Evolutionary conservation across 1,284 basidiomycete genomes (phyloP), one percentile per base, ranked within the genome.

Genomic region (Neolentinus lepideus): DNA sequence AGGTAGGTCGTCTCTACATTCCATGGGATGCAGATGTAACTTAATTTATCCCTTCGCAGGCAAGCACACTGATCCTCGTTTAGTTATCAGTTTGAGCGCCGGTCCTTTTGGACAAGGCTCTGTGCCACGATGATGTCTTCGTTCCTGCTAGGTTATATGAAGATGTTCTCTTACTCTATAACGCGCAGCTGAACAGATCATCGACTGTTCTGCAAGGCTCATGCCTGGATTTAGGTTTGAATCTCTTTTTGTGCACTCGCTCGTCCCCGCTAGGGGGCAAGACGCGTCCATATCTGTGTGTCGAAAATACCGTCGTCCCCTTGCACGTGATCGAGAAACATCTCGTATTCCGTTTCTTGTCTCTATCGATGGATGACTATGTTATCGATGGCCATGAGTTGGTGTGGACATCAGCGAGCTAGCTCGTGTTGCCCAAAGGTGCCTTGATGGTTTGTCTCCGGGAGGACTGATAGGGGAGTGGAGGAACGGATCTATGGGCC

Each of bases 351-450:
- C 16, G 19, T 43, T n/a, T 43, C 16, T 21, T n/a, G 6, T 21
- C 8, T 43, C 29, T 43, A 43, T 43, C 38, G 38, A 43, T 43
- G 38, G 38, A 43, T 43, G 19, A 43, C 38, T n/a, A 43, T 43
- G 38, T 43, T 43, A 43, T 43, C 38, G 38, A 43, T 43, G 38
- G 38, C 38, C 38, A 43, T 43, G 38, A 43, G 38, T 43, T 43
- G 38, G 8, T 43, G 6, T 43, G 38, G 38, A 16, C 38, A 43
- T 43, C 38, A 43, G 8, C 38, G 38, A 16, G 4, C n/a, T 43
- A 43, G 38, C 16, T 43, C 38, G 38, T 43, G 38, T 43, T 43
- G 38, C 38, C 19, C 38, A 43, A 43, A 12, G 6, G 38, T 43
- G n/a, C 38, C 38, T 43, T 43, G 38, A 43, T 43, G 19, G 38